A percentile compares a stretch with the other conserved stretches of the same genome.
Evolutionary conservation across 2,329 filamentous ascomycete genomes (phyloP).

Genomic region (Dactylellina drechsleri): DNA sequence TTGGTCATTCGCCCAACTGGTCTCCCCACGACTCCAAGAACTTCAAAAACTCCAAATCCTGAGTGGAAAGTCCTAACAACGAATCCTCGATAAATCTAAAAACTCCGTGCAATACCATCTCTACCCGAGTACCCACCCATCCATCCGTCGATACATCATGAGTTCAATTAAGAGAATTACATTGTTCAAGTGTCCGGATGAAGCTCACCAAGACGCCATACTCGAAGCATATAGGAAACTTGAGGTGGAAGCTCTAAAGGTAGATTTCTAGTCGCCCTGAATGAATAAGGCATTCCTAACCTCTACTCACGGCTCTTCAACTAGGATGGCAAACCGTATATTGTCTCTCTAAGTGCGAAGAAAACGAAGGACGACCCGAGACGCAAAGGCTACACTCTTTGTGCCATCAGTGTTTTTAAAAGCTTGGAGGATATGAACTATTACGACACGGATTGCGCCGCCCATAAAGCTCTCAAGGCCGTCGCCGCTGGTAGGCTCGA

Average conservation of each 20-base stretch:
- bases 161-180: slow-evolving; percentile 65
- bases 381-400: slow-evolving; percentile 73
- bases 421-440: slow-evolving; percentile 75
- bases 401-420: slow-evolving; percentile 72
- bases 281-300: neutral
- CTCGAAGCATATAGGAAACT: slow-evolving; percentile 64
- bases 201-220: slow-evolving; percentile 63
- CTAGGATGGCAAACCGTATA: slow-evolving; percentile 77
- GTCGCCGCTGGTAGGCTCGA: slow-evolving; percentile 57
- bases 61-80: no score
- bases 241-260: slow-evolving; percentile 64
- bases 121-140: neutral
- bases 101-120: no score
- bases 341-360: slow-evolving; percentile 69
- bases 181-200: slow-evolving; percentile 67
- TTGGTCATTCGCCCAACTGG: neutral
- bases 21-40: neutral
- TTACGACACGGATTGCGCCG: slow-evolving; percentile 72
- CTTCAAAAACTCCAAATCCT: no score
- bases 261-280: slow-evolving; percentile 50
- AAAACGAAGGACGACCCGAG: slow-evolving; percentile 69
- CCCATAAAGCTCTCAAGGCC: slow-evolving; percentile 67
- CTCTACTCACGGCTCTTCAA: neutral
- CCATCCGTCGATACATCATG: neutral
- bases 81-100: no score